Base-by-base conservation (phyloP, 2,329 filamentous ascomycete species). In the Fusarium sp. region DNA sequence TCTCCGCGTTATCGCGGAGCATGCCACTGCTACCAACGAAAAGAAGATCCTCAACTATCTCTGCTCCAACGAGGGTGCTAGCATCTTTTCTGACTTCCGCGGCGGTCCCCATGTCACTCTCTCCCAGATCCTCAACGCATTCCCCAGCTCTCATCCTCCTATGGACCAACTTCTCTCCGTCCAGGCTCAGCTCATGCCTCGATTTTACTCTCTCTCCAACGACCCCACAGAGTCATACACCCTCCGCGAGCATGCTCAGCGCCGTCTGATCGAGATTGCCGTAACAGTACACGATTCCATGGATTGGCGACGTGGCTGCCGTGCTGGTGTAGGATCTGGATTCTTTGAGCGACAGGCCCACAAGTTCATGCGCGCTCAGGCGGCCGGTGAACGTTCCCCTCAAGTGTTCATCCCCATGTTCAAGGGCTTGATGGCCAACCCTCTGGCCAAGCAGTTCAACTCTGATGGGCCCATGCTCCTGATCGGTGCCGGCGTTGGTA, bases 201-300 rank as follows among this genome's bases (percentile, higher is more conserved):
- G 95, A 57, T 99, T 99, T 81, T 99, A 99, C 80, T 98, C 94
- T 4, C 87, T 99, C 13, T 97, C 93, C 49, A 97, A 97, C 74
- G 95, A 99, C 71, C 95, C 95, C 0, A 91, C 95, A 63, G 87
- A 96, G 66, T 84, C 83, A 8, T 90, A 85, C 59, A 84, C 85
- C 61, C 84, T 88, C 19, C 84, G 87, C 61, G 89, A 90, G 62
- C 84, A 86, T 35, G 85, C 89, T 63, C 84, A 85, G 66, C 90
- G 91, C 63, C 90, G 93, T 27, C 79, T 98, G 57, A 88, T 99
- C 70, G 95, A 98, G 78, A 91, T 98, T 71, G 95, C 95, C n/a
- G 95, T 99, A 53, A 96, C 93, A 8, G 88, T 99, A 57, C 95
- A 98, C 75, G 92, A 97, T 75, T 87, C 88, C 3, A 80, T 86